Evolutionary conservation across 495 filamentous ascomycete species (phyloP).

Genomic region (Penicillium parvum): DNA sequence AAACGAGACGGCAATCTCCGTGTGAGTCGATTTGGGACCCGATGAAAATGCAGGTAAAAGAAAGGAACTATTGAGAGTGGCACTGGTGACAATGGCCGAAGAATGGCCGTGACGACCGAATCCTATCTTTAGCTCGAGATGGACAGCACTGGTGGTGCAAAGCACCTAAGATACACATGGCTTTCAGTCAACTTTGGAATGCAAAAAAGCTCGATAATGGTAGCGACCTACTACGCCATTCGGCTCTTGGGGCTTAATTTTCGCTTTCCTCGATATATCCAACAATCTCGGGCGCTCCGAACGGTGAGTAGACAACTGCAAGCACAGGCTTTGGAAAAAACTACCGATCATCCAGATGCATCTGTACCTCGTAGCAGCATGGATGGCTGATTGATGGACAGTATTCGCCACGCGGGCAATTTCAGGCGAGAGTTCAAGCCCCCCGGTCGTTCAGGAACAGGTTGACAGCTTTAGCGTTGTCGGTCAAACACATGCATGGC

Average conservation of each 20-base stretch:
- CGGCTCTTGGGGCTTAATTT: background rate
- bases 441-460: background rate
- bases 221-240: background rate
- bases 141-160: too few relatives aligned
- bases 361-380: background rate
- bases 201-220: background rate
- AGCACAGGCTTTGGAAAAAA: background rate
- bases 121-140: too few relatives aligned
- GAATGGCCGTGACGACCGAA: too few relatives aligned
- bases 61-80: too few relatives aligned
- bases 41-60: background rate
- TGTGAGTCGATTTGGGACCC: background rate
- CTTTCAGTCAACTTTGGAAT: background rate
- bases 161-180: background rate
- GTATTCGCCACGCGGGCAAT: background rate
- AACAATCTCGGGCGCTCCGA: background rate
- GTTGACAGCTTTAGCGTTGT: background rate
- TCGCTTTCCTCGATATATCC: background rate
- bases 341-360: too few relatives aligned
- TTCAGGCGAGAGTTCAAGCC: background rate
- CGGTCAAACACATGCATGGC: background rate
- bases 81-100: too few relatives aligned
- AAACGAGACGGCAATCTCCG: conserved; percentile 5
- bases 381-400: background rate
- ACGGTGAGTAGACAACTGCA: background rate